Conservation (phyloP, 306 rosid genomes). For the Malus asiatica region DNA sequence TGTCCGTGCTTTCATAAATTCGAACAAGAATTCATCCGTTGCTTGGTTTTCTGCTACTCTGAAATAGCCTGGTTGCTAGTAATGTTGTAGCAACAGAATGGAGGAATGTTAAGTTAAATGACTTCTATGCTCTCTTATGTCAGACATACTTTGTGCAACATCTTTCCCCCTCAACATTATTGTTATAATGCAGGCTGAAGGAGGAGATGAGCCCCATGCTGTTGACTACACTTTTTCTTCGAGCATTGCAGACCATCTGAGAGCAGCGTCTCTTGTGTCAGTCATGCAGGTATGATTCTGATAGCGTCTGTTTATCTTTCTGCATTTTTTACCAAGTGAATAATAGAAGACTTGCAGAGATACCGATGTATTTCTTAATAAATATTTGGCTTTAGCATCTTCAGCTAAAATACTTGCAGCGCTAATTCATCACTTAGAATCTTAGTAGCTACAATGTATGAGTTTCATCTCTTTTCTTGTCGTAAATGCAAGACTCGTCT, state of each 20-base stretch:
- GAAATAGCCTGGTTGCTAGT: no score
- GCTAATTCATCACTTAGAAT: background rate
- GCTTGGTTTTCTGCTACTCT: no score
- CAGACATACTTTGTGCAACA: no score
- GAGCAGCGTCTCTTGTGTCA: slow-evolving; percentile 77
- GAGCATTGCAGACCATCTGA: slow-evolving; percentile 76
- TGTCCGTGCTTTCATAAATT: no score
- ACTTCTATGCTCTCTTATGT: no score
- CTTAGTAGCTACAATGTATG: background rate
- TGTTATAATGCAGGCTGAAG: slow-evolving; percentile 42
- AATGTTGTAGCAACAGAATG: no score
- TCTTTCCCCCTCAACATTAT: no score
- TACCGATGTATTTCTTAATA: background rate
- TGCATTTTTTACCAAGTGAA: background rate
- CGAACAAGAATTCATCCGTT: no score
- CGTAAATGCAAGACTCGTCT: background rate
- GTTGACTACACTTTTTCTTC: slow-evolving; percentile 88
- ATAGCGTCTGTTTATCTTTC: background rate
- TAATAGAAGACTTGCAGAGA: no score
- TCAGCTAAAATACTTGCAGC: background rate
- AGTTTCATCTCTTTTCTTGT: background rate
- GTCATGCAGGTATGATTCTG: slow-evolving; percentile 60
- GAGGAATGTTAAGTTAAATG: no score
- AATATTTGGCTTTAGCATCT: background rate
- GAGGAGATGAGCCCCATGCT: slow-evolving; percentile 42